Evolutionary conservation across 257 asterid genomes (phyloP).

Genomic region (Penstemon newberryi): DNA sequence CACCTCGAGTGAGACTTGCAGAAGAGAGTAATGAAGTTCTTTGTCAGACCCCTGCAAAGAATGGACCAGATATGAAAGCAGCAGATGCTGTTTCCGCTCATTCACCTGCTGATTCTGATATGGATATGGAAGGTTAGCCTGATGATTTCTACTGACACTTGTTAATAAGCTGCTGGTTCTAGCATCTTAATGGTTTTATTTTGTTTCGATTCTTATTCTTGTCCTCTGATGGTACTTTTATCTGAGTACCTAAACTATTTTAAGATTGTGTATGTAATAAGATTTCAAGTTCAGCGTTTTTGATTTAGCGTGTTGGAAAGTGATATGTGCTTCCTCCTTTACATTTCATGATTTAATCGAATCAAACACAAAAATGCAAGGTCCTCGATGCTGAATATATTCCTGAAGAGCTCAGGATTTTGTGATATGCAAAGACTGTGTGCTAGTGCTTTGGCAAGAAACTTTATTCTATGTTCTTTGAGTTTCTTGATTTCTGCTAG

Average conservation of each 20-base stretch:
- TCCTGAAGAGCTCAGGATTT: not conserved
- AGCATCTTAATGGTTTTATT: slow-evolving; percentile 20
- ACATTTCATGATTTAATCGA: not conserved
- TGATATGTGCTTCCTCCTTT: not conserved
- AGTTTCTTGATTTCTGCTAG: not conserved
- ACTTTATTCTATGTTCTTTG: not conserved
- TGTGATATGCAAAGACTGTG: not conserved
- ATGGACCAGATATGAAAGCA: slow-evolving; percentile 38
- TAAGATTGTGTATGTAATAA: not conserved
- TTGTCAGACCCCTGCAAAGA: slow-evolving; percentile 39
- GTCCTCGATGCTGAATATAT: slow-evolving; percentile 3
- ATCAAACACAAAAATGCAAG: not conserved
- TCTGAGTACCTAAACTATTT: not conserved
- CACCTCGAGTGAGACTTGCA: slow-evolving; percentile 36
- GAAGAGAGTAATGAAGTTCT: slow-evolving; percentile 37
- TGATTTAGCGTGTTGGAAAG: not conserved
- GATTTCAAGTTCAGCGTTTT: not conserved
- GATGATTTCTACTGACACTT: slow-evolving; percentile 23
- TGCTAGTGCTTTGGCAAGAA: not conserved
- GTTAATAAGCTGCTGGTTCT: slow-evolving; percentile 24
- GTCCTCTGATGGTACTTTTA: not conserved
- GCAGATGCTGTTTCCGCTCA: slow-evolving; percentile 35
- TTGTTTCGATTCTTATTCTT: slow-evolving; percentile 7
- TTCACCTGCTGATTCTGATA: slow-evolving; percentile 74
- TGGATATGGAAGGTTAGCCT: slow-evolving; percentile 94